Evolutionary conservation across 2,329 filamentous ascomycete species (phyloP), one percentile per base, ranked within the genome.

Genomic region (Pseudonectria buxi): DNA sequence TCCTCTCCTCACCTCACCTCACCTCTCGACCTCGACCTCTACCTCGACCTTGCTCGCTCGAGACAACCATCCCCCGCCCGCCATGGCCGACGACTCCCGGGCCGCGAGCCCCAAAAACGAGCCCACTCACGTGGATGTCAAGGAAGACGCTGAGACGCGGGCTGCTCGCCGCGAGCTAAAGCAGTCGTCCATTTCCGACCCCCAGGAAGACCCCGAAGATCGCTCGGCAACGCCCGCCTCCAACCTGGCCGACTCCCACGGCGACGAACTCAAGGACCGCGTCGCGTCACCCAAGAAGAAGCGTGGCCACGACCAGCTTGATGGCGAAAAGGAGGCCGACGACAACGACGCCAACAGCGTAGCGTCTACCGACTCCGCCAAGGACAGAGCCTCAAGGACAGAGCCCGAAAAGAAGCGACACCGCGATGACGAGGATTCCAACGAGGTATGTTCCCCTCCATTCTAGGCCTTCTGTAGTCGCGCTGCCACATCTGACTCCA

Each of bases 331-430:
- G 47, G 67, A 66, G 26, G 41, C 56, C 5, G 56, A 63, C 26
- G 58, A 61, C 25, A 68, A 65, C 43, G 69, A 68, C 44, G 56
- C 53, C 41, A 67, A 62, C 40, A 64, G 67, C 46, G 47, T 59
- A 25, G 52, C 57, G 27, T 65, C 63, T 14, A 64, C 60, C 34
- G 62, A 66, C 45, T 67, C 67, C 36, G 63, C 69, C 44, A 70
- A 67, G 54, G 61, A 68, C 52, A 65, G 74, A 46, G 67, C 68
- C 29, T 53, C 48, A 35, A 50, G 62, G 35, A 47, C 56, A 29
- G 77, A 78, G 51, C 78, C 78, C 13, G 76, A 81, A 58, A 81
- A 81, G 64, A 82, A 82, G 59, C 69, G 78, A 32, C 66, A 71
- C 39, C 69, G 78, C 35, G 78, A 82, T 22, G 18, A 22, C 40